Evolutionary conservation across 441 rosid species (phyloP), one percentile per base, ranked within the genome.

Genomic region (Aquilaria agallochum): DNA sequence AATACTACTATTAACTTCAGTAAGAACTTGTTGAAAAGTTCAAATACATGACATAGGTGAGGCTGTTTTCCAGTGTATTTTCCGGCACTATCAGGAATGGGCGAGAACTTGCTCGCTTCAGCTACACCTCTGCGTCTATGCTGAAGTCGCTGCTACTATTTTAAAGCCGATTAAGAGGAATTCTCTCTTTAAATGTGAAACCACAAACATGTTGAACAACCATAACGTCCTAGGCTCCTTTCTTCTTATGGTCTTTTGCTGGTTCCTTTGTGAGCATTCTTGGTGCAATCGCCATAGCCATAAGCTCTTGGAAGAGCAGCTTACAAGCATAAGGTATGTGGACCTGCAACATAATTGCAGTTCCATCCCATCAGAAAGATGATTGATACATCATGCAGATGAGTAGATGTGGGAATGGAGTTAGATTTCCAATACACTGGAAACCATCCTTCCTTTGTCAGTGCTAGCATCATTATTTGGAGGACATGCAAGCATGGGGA

Each of bases 201-300:
- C 27, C 45, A 40, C 10, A 10, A 7, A 10, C 45, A 10, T 5
- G 9, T 1, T 40, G 7, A 40, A 40, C 9, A 40, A 40, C 9
- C 45, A 40, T 9, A 12, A 56, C 4, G 44, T 56, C 48, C 73
- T 70, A 85, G 9, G 75, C 87, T 59, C 92, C 85, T 69, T 80
- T 89, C 75, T 73, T 79, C 88, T 86, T 87, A 33, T 74, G 81
- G 55, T 75, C 80, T 72, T 84, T 86, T 13, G 64, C 44, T 3
- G 64, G 66, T 45, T 87, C 86, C 74, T 86, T 94, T 1, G 96
- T 87, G 9, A 91, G 83, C 99, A 94, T 91, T 65, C 99, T 78
- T 1, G 99, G 97, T 2, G 99, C 94, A 65, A 94, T 94, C 27
- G 99, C 96, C 99, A 94, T 94, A 15, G 99, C 76, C 99, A 91